These are phyloP conservation scores for Penicillium paneum DNA, from an alignment of 2,329 filamentous ascomycete genomes.

Conservation along the genomic window DNA sequence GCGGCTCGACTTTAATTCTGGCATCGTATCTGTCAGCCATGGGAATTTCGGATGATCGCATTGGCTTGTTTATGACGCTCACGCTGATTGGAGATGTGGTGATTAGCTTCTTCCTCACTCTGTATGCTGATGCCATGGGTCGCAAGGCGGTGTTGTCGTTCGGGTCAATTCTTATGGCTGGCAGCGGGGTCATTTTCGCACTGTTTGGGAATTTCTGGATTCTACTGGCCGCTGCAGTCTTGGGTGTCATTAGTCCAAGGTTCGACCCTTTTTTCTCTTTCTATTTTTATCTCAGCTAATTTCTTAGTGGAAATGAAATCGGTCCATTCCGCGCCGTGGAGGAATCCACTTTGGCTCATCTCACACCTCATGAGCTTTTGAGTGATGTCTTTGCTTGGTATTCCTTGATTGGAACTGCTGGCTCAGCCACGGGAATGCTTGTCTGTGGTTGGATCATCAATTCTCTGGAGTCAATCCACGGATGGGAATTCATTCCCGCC, in stretches of 20 bases:
- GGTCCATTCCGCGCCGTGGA: constrained; percentile 66
- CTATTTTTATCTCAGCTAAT: background rate
- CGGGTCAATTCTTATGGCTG: constrained; percentile 56
- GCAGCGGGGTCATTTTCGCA: constrained; percentile 55
- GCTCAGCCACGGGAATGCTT: constrained; percentile 59
- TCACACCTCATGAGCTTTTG: constrained; percentile 54
- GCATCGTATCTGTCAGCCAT: constrained; percentile 60
- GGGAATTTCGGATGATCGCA: constrained; percentile 55
- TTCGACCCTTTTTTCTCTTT: constrained; percentile 16
- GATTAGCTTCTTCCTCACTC: constrained; percentile 56
- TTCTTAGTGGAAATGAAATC: constrained; percentile 57
- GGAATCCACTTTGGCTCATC: constrained; percentile 61
- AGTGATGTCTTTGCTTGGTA: constrained; percentile 68
- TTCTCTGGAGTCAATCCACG: constrained; percentile 42
- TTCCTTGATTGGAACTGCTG: constrained; percentile 52
- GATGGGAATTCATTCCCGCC: constrained; percentile 47
- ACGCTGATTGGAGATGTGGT: constrained; percentile 61
- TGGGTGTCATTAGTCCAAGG: constrained; percentile 61
- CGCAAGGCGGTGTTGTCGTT: constrained; percentile 53
- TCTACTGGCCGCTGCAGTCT: constrained; percentile 55
- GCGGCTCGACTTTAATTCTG: constrained; percentile 58
- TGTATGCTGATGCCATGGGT: constrained; percentile 59
- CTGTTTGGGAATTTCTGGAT: constrained; percentile 58
- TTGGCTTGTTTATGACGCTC: constrained; percentile 64
- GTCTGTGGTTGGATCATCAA: constrained; percentile 59